Conservation (phyloP, 2,329 filamentous ascomycete genomes). For the Aspergillus flavus region DNA sequence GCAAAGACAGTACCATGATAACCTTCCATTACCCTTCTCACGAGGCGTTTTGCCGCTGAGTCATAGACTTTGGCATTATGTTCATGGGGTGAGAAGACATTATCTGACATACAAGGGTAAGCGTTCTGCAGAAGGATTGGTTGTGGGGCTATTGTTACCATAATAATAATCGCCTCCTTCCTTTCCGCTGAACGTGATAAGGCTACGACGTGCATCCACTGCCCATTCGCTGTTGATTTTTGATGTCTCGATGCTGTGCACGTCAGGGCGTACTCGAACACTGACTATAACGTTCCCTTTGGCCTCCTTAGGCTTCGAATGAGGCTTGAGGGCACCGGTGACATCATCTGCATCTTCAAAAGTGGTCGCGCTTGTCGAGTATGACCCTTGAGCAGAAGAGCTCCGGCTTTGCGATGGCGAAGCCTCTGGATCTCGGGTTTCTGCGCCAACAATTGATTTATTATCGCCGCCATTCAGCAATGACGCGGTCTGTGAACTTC, state of each 20-base stretch:
- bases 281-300: conserved; percentile 97
- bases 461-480: conserved; percentile 78
- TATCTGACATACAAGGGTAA: conserved; percentile 62
- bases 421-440: conserved; percentile 70
- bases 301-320: conserved; percentile 60
- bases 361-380: conserved; percentile 85
- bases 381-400: conserved; percentile 89
- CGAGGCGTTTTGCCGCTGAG: conserved; percentile 86
- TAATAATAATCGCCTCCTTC: conserved; percentile 93
- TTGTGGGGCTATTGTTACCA: conserved; percentile 59
- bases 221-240: conserved; percentile 83
- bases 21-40: conserved; percentile 96
- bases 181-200: conserved; percentile 82
- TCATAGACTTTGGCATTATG: conserved; percentile 96
- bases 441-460: conserved; percentile 68
- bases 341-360: conserved; percentile 76
- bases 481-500: conserved; percentile 64
- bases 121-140: not conserved
- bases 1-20: conserved; percentile 98
- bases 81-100: conserved; percentile 92
- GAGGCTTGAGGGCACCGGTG: conserved; percentile 32
- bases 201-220: conserved; percentile 79
- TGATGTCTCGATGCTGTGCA: conserved; percentile 60
- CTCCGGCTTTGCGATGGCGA: conserved; percentile 87
- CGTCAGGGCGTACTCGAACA: conserved; percentile 87